Base-by-base conservation (phyloP, 768 basidiomycete genomes). In the Leccinum incarnatum region DNA sequence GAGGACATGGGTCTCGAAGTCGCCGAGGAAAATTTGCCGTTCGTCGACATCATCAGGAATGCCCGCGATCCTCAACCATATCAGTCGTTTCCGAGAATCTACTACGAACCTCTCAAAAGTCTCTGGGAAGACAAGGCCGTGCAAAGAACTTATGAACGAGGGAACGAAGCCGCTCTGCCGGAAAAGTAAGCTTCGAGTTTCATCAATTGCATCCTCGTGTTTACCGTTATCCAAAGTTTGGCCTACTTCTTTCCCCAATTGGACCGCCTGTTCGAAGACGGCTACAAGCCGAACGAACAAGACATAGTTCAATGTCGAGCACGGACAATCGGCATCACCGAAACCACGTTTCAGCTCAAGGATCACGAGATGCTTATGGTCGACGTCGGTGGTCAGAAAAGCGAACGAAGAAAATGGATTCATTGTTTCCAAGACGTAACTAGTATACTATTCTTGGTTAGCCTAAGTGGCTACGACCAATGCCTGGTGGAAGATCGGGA, bases 381-480 rank as follows among this genome's bases (percentile, higher is more conserved):
- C 56, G 95, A 97, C 68, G 95, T 91, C 36, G 90, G 90, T 29
- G 95, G 95, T 6, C 95, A 97, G 77, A 93, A 95, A 80, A 92
- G 88, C 72, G 94, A 95, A 71, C 77, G 94, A 60, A 80, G 92
- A 73, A 95, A 95, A 72, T 95, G 93, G 93, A 94, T 94, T 65
- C 93, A 94, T 67, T 93, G 91, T 70, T 95, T 95, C 77, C 92
- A 95, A 76, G 91, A 95, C 68, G 94, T 96, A 54, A 95, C 93
- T 4, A 89, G 89, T 62, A 95, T 98, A 54, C 74, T 97, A 53
- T 98, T 98, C 76, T 71, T 96, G 64, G 93, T 94, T 65, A 91
- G 91, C 66, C 75, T 97, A 66, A 93, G 90, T 65, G 95, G 95
- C 56, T 98, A 95, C 72, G 94, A 97, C 71, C 91, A 95, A 69